Evolutionary conservation across 1,284 basidiomycete genomes (phyloP), one percentile per base, ranked within the genome.

Genomic region (Ceratobasidium sp.): DNA sequence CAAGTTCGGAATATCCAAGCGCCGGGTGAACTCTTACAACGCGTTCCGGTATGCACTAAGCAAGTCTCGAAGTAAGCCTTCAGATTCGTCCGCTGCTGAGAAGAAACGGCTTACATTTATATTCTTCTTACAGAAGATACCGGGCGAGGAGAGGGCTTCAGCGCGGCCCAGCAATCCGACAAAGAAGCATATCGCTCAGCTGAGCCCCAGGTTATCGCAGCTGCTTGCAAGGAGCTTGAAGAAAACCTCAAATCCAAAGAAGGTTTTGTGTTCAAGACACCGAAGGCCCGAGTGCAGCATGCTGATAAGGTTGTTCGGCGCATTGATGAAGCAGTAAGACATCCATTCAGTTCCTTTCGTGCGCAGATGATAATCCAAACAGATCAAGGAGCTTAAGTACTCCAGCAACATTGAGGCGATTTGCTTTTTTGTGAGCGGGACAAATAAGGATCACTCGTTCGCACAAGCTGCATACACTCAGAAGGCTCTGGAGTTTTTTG

Each of bases 331-430:
- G 56, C 29, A 5, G 56, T 59, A 41, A 15, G 11, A 9, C 17
- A n/a, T n/a, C n/a, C 19, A 8, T 57, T 33, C 33, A 4, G 7
- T n/a, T n/a, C n/a, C n/a, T n/a, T 29, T 33, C 14, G n/a, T 3
- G 29, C 8, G 19, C n/a, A 33, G 7, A 31, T 11, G 9, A 5
- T 6, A 6, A 2, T 14, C 36, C 22, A 27, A 33, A 5, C 17
- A 59, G 56, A 33, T 59, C 15, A 33, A 59, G 19, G 29, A 59
- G 31, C 56, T 59, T 27, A 36, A 59, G 3, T 33, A 6, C 56
- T 59, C 56, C 1, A 2, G 4, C 31, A 33, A 19, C 1, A 36
- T 59, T 19, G 56, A 59, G n/a, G 2, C 31, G 1, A 5, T 59
- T 22, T 59, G 56, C n/a, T 6, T 59, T 2, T 59, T 33, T 19